Conservation (phyloP, 1,284 basidiomycete species). For the Ceratobasidium theobromae region DNA sequence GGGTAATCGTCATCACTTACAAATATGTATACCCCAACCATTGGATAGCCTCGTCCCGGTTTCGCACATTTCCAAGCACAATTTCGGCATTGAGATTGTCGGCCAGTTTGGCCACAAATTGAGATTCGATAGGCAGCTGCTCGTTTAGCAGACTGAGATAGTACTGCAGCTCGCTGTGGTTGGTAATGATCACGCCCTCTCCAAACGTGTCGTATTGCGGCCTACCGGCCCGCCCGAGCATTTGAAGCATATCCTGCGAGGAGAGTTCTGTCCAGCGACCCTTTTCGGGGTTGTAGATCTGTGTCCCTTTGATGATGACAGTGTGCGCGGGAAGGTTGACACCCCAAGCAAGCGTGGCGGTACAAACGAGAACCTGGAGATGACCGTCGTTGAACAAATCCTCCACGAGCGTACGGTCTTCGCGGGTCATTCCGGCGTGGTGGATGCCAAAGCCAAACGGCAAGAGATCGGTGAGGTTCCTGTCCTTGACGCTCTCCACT, state of each 20-base stretch:
- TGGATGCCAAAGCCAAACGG: constrained; percentile 98
- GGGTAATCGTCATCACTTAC: constrained; percentile 50
- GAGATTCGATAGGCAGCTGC: constrained; percentile 95
- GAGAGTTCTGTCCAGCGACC: constrained; percentile 97
- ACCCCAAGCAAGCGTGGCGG: constrained; percentile 98
- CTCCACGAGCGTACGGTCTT: constrained; percentile 91
- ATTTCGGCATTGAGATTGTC: constrained; percentile 99
- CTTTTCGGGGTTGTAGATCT: constrained; percentile 99
- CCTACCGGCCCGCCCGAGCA: constrained; percentile 97
- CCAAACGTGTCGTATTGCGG: constrained; percentile 98
- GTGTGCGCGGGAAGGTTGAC: constrained; percentile 98
- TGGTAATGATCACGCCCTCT: constrained; percentile 98
- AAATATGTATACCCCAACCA: constrained; percentile 96
- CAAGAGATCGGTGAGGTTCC: constrained; percentile 84
- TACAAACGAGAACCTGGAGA: constrained; percentile 94
- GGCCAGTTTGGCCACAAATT: constrained; percentile 89
- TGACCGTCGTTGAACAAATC: constrained; percentile 93
- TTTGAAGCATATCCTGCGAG: constrained; percentile 96
- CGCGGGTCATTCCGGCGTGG: constrained; percentile 98
- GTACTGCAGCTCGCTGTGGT: constrained; percentile 95
- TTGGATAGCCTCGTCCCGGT: constrained; percentile 95
- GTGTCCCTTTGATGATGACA: constrained; percentile 99
- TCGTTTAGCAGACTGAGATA: constrained; percentile 93
- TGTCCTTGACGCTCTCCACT: constrained; percentile 80
- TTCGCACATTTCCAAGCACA: constrained; percentile 92